Evolutionary conservation across 345 rosid species (phyloP), one percentile per base, ranked within the genome.

Genomic region (Arabidopsis thaliana): DNA sequence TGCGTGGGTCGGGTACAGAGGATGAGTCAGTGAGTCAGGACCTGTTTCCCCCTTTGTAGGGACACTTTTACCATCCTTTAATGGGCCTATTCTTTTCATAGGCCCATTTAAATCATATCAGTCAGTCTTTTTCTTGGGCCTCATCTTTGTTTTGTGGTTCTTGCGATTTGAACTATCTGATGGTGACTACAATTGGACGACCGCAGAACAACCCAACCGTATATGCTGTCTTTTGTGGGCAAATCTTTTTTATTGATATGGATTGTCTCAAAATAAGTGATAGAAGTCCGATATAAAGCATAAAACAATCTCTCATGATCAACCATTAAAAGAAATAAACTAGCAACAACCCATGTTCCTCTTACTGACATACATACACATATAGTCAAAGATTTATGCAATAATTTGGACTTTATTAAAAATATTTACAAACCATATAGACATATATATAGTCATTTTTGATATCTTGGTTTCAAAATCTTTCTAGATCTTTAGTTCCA

Each of bases 21-120:
- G 72, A 60, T 68, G 79, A 52, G 74, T 60, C 74, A 75, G 63
- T 32, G 62, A 50, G 69, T 68, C 74, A 75, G 79, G 74, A 52
- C 55, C 8, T 68, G 74, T 62, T 76, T 67, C 74, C 55, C 53
- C 44, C 49, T 74, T 38, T 9, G 53, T 58, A 74, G 36, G 53
- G 79, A 41, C 74, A 60, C 46, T 50, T 25, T 25, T 12, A 48
- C 7, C 30, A 2, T 10, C 65, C 34, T 4, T 49, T 49, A 3
- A 62, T 45, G 65, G 75, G 51, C 71, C 65, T 32, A 7, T 0
- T 51, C 53, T 41, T 60, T 9, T 69, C 9, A 14, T n/a, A 9
- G 38, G 69, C 64, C 74, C 69, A 59, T 61, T 44, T 38, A 42
- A 8, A 32, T 60, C 4, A 51, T 67, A 16, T 59, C 28, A 20